Evolutionary conservation across 2,329 filamentous ascomycete genomes (phyloP), one percentile per base, ranked within the genome.

Genomic region (Fusarium albosuccineum): DNA sequence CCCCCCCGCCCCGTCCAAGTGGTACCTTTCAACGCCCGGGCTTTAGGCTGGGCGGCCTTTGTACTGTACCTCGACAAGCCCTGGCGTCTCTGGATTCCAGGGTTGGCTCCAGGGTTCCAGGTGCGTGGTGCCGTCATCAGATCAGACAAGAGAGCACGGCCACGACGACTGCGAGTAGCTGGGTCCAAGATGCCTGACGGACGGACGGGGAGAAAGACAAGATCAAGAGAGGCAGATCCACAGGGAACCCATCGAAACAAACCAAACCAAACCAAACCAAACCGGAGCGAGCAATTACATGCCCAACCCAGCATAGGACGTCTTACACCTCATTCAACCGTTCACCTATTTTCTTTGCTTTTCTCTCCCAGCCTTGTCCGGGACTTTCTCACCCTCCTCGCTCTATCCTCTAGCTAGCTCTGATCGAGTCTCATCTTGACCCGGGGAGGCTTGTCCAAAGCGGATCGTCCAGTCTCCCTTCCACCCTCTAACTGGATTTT

Each of bases 361-460:
- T 41, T 40, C 16, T 22, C 36, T 29, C 14, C 45, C 45, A 52
- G 27, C 58, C 61, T 42, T 58, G 37, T 58, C 59, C 42, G 45
- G 60, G 51, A 52, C 50, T 6, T 40, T 22, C 42, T 54, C 60
- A 57, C 34, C 60, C 54, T 64, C 64, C 16, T 36, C 45, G 13
- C 22, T 30, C 30, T 22, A 45, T 54, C 16, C 29, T 22, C 42
- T 39, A 37, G 22, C 40, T 45, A 34, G 39, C 63, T 49, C 37
- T 57, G 60, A 68, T 68, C 61, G 57, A 55, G 65, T 68, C 65
- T 68, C 66, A 66, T 68, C 65, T 53, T 58, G 55, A 37, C 51
- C 63, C 8, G 51, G 64, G 60, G 51, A 45, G 60, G 48, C 65
- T 57, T 66, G 64, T 67, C 49, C 48, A 67, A 50, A 64, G 60